These are phyloP conservation scores for Fremontodendron californicum DNA, from an alignment of 345 rosid genomes.

Conservation along the genomic window DNA sequence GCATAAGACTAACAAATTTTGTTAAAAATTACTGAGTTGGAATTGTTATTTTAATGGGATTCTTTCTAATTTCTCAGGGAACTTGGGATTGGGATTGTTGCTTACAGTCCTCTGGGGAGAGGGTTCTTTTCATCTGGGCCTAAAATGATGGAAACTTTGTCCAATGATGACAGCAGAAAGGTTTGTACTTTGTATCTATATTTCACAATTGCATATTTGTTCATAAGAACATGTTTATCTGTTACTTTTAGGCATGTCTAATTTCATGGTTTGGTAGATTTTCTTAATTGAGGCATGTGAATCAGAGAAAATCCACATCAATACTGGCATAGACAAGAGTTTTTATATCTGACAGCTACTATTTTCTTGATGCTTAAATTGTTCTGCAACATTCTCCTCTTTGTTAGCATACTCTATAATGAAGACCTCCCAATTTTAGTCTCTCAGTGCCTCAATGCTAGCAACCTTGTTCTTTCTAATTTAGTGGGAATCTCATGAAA, in stretches of 20 bases:
- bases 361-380: background rate
- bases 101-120: slow-evolving; percentile 62
- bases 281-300: background rate
- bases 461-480: background rate
- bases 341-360: too few species aligned
- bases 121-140: slow-evolving; percentile 64
- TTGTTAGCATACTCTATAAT: background rate
- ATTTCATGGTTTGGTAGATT: background rate
- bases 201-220: background rate
- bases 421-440: background rate
- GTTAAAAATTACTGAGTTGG: background rate
- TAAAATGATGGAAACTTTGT: slow-evolving; percentile 36
- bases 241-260: background rate
- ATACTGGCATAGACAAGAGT: too few species aligned
- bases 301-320: background rate
- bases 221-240: background rate
- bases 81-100: slow-evolving; percentile 70
- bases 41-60: background rate
- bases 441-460: background rate
- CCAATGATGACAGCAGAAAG: slow-evolving; percentile 43
- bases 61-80: slow-evolving; percentile 35
- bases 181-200: slow-evolving; percentile 18
- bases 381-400: background rate
- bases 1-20: background rate
- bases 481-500: background rate